These are phyloP conservation scores for Amborella trichopoda DNA, from an alignment of 164 flowering plant genomes.

Conservation along the genomic window DNA sequence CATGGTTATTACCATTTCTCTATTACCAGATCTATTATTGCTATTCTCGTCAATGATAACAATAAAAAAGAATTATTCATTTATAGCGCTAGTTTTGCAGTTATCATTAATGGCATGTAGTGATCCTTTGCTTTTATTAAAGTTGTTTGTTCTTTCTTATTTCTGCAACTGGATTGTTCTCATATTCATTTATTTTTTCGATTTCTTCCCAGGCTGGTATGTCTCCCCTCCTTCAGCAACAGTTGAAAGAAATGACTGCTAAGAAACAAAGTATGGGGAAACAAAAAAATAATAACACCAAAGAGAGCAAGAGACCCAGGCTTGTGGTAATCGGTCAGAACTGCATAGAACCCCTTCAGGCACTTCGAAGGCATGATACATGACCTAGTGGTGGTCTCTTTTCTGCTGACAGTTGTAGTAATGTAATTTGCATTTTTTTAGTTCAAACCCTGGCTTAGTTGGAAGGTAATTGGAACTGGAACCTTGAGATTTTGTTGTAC, in stretches of 20 bases:
- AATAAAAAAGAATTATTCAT: background rate
- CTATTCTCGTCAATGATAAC: background rate
- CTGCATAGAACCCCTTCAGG: constrained; percentile 80
- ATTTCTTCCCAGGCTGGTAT: constrained; percentile 60
- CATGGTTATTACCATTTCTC: no score
- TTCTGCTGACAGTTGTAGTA: no score
- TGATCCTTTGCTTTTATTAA: background rate
- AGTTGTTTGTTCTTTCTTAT: background rate
- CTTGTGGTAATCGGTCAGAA: constrained; percentile 79
- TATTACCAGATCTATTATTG: no score
- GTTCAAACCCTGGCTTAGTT: no score
- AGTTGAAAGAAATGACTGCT: constrained; percentile 56
- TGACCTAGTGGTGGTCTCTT: no score
- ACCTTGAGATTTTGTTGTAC: no score
- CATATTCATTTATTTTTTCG: background rate
- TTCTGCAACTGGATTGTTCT: background rate
- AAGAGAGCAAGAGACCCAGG: constrained; percentile 30
- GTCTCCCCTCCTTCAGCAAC: constrained; percentile 67
- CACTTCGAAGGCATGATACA: constrained; percentile 33
- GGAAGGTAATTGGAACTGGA: no score
- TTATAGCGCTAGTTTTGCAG: background rate
- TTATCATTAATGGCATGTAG: background rate
- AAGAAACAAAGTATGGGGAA: constrained; percentile 28
- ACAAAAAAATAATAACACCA: constrained; percentile 2
- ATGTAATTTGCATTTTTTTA: no score